Evolutionary conservation across 129 eudicot species (phyloP).

Genomic region (Flaveria robusta): DNA sequence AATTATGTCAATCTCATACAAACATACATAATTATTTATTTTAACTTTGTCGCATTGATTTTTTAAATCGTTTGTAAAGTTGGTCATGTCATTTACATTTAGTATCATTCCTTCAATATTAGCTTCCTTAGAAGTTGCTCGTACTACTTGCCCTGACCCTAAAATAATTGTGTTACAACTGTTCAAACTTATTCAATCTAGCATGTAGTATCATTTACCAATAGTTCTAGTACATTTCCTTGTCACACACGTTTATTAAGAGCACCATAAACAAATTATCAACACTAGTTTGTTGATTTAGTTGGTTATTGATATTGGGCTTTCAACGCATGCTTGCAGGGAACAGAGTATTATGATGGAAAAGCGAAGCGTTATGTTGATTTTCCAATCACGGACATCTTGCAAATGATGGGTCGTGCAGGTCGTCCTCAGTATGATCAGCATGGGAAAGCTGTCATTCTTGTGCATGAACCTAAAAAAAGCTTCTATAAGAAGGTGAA

Average conservation of each 20-base stretch:
- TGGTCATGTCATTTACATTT: constrained; percentile 7
- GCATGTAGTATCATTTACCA: constrained; percentile 1
- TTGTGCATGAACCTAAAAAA: constrained; percentile 95
- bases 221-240: not conserved
- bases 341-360: constrained; percentile 91
- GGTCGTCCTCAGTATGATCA: constrained; percentile 96
- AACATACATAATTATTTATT: not conserved
- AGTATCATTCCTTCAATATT: not conserved
- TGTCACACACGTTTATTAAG: not conserved
- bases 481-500: constrained; percentile 91
- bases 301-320: constrained; percentile 22
- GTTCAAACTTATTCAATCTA: not conserved
- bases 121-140: not conserved
- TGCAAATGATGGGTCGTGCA: constrained; percentile 99
- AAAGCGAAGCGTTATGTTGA: constrained; percentile 83
- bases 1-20: constrained; percentile 4
- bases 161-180: constrained; percentile 2
- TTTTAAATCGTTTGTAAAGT: not conserved
- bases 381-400: constrained; percentile 93
- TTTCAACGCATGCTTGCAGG: constrained; percentile 45
- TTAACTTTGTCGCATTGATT: not conserved
- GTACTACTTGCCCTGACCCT: not conserved
- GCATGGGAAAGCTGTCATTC: constrained; percentile 96
- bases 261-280: constrained; percentile 7
- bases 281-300: constrained; percentile 16